Evolutionary conservation across 768 basidiomycete genomes (phyloP).

Genomic region (Mycena alexandri): DNA sequence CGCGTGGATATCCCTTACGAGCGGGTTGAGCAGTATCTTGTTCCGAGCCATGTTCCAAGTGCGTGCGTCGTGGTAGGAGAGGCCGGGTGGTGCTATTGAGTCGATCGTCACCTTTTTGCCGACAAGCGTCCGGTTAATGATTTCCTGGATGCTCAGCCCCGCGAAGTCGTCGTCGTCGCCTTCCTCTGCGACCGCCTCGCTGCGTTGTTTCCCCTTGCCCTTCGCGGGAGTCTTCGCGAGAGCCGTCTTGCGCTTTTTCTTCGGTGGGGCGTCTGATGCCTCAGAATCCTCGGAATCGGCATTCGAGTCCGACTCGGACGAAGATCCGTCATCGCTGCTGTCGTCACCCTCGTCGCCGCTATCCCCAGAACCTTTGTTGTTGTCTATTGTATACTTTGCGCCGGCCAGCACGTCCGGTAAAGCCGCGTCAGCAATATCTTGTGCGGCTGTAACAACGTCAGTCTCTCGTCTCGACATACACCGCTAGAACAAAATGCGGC

Average conservation of each 20-base stretch:
- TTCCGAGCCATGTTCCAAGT: constrained; percentile 1
- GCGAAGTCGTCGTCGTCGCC: not conserved
- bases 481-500: not conserved
- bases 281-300: constrained; percentile 2
- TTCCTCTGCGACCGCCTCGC: not conserved
- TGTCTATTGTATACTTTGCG: not conserved
- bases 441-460: not conserved
- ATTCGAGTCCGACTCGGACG: constrained; percentile 3
- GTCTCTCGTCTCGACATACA: no score
- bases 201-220: not conserved
- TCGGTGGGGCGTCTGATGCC: not conserved
- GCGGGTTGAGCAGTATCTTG: not conserved
- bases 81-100: not conserved
- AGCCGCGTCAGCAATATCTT: not conserved
- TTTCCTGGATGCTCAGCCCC: not conserved
- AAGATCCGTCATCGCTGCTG: not conserved
- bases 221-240: not conserved
- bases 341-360: not conserved
- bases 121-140: not conserved
- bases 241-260: not conserved
- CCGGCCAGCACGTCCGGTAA: not conserved
- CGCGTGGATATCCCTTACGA: not conserved
- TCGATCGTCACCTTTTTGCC: not conserved
- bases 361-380: not conserved
- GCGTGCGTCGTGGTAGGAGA: not conserved